phyloP scores from a whole-genome alignment of 2,329 filamentous ascomycete genomes.

The Fusarium sterilihyphosum region DNA sequence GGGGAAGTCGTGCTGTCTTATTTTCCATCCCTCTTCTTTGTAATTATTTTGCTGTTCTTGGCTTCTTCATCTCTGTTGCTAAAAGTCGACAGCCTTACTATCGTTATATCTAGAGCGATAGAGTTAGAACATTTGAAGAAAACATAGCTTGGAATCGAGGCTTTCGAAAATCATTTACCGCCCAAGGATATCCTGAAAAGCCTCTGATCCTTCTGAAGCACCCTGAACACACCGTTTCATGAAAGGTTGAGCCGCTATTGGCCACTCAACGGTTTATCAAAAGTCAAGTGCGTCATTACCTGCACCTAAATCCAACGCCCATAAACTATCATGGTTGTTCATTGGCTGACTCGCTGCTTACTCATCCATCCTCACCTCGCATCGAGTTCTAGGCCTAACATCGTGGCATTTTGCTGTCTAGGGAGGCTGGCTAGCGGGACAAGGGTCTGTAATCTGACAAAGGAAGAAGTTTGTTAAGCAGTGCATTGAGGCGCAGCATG shows the following conservation, averaged over 20 bases:
- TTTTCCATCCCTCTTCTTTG: neutral
- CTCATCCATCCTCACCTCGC: neutral
- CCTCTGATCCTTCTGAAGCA: neutral
- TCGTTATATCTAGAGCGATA: neutral
- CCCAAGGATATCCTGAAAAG: neutral
- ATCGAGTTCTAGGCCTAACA: neutral
- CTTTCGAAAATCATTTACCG: neutral
- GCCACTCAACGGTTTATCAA: neutral
- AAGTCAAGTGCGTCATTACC: slow-evolving; percentile 13
- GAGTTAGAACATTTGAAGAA: fast-evolving
- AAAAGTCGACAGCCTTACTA: neutral
- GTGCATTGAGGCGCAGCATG: neutral
- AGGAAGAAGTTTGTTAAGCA: neutral
- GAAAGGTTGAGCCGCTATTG: neutral
- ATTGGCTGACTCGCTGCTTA: neutral
- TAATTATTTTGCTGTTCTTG: neutral
- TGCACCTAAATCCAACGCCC: neutral
- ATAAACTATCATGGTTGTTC: neutral
- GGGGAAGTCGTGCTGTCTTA: neutral
- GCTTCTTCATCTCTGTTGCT: neutral
- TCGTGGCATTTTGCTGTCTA: neutral
- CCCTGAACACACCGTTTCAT: neutral
- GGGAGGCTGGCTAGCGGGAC: slow-evolving; percentile 7
- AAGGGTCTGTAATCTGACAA: neutral
- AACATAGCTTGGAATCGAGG: neutral